Base-by-base conservation (phyloP, 2,329 filamentous ascomycete species). In the Penicillium thymicola region DNA sequence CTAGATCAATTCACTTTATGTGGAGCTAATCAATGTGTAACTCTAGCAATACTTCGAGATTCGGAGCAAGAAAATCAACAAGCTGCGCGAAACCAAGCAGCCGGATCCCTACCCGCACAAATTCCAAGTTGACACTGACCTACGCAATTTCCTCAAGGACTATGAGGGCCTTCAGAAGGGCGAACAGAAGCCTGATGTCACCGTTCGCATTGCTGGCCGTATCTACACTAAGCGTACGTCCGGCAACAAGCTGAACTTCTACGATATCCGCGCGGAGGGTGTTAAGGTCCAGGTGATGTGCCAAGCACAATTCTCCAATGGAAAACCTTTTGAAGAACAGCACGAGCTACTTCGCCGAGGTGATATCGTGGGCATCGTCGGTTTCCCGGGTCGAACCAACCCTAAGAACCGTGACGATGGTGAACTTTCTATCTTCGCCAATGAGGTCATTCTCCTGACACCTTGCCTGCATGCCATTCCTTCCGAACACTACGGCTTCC, bases 31-130 rank as follows among this genome's bases (percentile, higher is more conserved):
- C 4, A 28, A 45, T 38, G n/a, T 36, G 34, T 46, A 37, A 16
- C 59, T 45, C 55, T 14, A 89, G 85, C 87, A 90, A 87, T 99
- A 97, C 81, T 97, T 96, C 74, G 94, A 99, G 79, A 95, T 97
- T 72, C 89, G 94, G 61, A 95, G 89, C 70, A 85, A 90, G 66
- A 84, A 83, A 65, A 86, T 96, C 79, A 88, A 89, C 75, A 88
- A 88, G 68, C 83, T 93, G 62, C 84, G 88, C 69, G 80, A 87
- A 70, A 85, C 84, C 70, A 86, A 89, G 79, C 79, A 86, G 58
- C 89, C 89, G 40, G 89, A 93, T 71, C 90, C 90, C 14, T 96
- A 97, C 77, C 94, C 94, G 8, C 93, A 99, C 87, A 89, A 89
- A 82, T 97, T 96, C 83, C 81, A 92, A 56, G 86, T 90, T 73